phyloP scores from a whole-genome alignment of 1,284 basidiomycete genomes.

The Sanguinoderma infundibulare region DNA sequence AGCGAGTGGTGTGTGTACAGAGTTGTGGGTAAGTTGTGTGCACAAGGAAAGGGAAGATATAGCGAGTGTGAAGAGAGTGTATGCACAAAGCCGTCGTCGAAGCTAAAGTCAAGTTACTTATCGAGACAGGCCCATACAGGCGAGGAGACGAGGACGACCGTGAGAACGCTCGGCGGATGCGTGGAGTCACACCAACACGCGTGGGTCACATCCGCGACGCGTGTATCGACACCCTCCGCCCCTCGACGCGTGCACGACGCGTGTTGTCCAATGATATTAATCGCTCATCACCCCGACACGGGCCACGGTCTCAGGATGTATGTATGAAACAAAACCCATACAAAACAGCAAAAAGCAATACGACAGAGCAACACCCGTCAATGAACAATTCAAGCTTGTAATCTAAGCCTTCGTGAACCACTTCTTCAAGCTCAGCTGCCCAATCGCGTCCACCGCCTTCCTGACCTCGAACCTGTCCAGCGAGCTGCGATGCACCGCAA shows the following conservation, averaged over 20 bases:
- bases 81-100: conserved; percentile 1
- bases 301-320: too few relatives aligned
- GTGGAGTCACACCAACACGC: conserved; percentile 22
- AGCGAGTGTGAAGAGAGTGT: not conserved
- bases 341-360: conserved; percentile 1
- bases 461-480: conserved; percentile 63
- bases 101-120: conserved; percentile 9
- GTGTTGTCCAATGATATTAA: not conserved
- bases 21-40: not conserved
- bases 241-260: conserved; percentile 19
- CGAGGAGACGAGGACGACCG: conserved; percentile 13
- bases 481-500: conserved; percentile 66
- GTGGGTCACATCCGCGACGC: conserved; percentile 23
- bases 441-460: conserved; percentile 64
- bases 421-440: conserved; percentile 74
- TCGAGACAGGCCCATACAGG: conserved; percentile 11
- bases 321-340: too few relatives aligned
- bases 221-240: conserved; percentile 20
- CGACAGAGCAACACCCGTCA: not conserved
- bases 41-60: not conserved
- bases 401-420: conserved; percentile 67
- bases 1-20: not conserved
- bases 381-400: not conserved
- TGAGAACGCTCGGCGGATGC: conserved; percentile 15
- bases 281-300: not conserved